phyloP scores from a whole-genome alignment of 345 rosid species.

The Acer negundo region DNA sequence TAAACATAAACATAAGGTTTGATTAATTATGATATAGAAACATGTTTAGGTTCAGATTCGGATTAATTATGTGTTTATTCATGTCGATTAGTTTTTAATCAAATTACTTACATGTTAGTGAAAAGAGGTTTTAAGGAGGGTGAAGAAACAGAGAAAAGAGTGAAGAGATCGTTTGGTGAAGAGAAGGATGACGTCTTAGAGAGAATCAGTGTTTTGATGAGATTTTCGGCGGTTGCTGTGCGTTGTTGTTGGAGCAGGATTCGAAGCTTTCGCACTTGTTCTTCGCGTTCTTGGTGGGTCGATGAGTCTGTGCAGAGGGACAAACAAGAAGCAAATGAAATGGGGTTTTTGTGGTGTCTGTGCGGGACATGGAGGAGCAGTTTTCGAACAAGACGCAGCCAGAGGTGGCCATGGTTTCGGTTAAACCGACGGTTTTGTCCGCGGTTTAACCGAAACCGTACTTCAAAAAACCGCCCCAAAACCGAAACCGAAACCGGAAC shows the following conservation, averaged over 20 bases:
- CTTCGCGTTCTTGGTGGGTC: slow-evolving; percentile 37
- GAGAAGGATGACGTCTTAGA: slow-evolving; percentile 38
- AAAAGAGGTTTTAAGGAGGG: slow-evolving; percentile 48
- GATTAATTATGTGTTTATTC: too few relatives aligned
- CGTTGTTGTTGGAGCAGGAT: slow-evolving; percentile 57
- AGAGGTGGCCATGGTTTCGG: too few relatives aligned
- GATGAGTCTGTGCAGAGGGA: slow-evolving; percentile 11
- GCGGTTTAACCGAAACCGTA: too few relatives aligned
- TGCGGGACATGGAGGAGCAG: neutral
- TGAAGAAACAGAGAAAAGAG: slow-evolving; percentile 43
- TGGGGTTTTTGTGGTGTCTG: neutral
- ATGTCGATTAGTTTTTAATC: too few relatives aligned
- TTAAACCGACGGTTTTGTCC: too few relatives aligned
- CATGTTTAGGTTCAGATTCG: too few relatives aligned
- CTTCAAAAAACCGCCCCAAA: too few relatives aligned
- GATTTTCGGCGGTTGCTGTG: slow-evolving; percentile 43
- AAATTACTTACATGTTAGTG: too few relatives aligned
- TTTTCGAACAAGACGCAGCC: slow-evolving; percentile 4
- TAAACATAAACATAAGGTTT: too few relatives aligned
- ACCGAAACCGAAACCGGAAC: too few relatives aligned
- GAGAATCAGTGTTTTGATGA: slow-evolving; percentile 46
- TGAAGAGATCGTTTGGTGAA: slow-evolving; percentile 58
- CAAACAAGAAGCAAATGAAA: neutral
- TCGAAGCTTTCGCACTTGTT: slow-evolving; percentile 44
- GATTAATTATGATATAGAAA: too few relatives aligned